Evolutionary conservation across 1,284 basidiomycete genomes (phyloP), one percentile per base, ranked within the genome.

Genomic region (Lentinus polychrous): DNA sequence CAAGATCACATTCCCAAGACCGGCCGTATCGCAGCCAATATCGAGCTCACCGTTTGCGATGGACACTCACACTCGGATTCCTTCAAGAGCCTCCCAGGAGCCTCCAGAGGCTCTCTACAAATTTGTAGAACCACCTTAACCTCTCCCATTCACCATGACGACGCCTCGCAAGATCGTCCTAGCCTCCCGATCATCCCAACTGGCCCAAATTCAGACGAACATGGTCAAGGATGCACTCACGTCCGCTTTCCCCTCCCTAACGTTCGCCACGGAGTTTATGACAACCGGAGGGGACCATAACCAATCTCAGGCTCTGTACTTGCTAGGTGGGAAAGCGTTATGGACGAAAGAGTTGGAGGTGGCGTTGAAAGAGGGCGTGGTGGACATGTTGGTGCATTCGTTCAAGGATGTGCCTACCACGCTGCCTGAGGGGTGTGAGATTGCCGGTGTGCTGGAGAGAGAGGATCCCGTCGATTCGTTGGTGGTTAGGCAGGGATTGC

Each of bases 281-380:
- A 76, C 86, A 33, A 96, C 92, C 1, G 83, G 83, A 7, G 95
- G 94, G 8, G 96, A 99, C 70, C 86, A 88, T 57, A 95, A 98
- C 61, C 86, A 94, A 65, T 84, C 80, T 0, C 82, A 87, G 55
- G 84, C 89, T 4, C 71, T 91, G 14, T 89, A 88, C 63, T 70
- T 86, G 17, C 68, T 90, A n/a, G 87, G 84, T 20, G 90, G 90
- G 12, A 93, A 94, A 66, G 83, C 88, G 0, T 71, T 98, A 14
- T 98, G 94, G 94, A 97, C 94, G 24, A 89, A 91, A 62, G 94
- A 97, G 62, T 81, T 98, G 51, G 94, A 98, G 65, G 86, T 87
- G 17, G 83, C 87, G 20, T 73, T 98, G 46, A 73, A 79, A 39
- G 75, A 81, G 37, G 73, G 78, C 15, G 70, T 74, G 11, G 89